Evolutionary conservation across 495 filamentous ascomycete genomes (phyloP), one percentile per base, ranked within the genome.

Genomic region (Copromyces sp.): DNA sequence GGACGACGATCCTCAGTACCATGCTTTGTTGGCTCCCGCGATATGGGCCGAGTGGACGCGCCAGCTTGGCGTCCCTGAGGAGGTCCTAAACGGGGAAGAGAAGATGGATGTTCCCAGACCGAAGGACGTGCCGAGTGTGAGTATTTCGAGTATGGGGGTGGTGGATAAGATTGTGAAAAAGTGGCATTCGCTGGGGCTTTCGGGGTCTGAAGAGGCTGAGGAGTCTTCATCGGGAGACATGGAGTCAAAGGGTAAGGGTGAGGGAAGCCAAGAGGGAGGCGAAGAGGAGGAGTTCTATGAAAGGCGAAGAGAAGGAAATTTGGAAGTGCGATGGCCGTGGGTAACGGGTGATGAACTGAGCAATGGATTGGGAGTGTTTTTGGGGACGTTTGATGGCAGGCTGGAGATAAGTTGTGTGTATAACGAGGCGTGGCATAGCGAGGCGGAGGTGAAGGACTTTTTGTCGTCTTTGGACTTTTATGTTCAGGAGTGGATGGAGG

Each of bases 271-370:
- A 37, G 5, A 37, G 9, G 45, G 42, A 42, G 40, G 40, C 4
- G 38, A 41, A 3, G 39, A 11, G 3, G 40, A 4, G 14, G 42
- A 17, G n/a, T n/a, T n/a, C n/a, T 6, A n/a, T 17, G 47, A 24
- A 16, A 20, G 17, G 12, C 24, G 73, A 7, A 70, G 71, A 1
- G 74, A 78, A 24, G 82, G 80, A 3, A 12, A 24, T 0, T 76
- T 84, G 38, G 68, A 73, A 20, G 72, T 82, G 4, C 68, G 77
- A 6, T 72, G 80, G n/a, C 82, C 83, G 16, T 84, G 82, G 82
- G 81, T 83, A 3, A 80, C 80, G 2, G 83, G 83, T 0, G 81
- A 81, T 44, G 82, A 84, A 74, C 75, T 83, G 16, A 76, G 77
- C 9, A 82, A 77, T 5, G 81, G 81, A 5, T 65, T 83, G 39